Evolutionary conservation across 306 rosid species (phyloP).

Genomic region (Dryas drummondii): DNA sequence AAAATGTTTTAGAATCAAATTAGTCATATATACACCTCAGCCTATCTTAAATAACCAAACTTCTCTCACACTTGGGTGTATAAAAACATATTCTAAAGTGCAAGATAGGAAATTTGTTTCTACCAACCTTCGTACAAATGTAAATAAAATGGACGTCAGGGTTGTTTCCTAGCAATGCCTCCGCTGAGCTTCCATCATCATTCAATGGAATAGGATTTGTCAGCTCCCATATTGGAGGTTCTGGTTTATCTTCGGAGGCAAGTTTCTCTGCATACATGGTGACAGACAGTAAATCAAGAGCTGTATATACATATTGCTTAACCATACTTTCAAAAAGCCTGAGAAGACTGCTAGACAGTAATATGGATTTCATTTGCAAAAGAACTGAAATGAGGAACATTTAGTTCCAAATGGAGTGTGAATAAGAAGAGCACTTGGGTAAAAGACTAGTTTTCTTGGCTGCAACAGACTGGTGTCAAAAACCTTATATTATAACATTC

Average conservation of each 20-base stretch:
- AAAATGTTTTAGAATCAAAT: background rate
- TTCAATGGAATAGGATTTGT: constrained; percentile 66
- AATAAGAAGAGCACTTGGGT: background rate
- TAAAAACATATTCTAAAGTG: background rate
- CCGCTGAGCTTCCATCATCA: constrained; percentile 59
- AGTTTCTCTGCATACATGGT: constrained; percentile 58
- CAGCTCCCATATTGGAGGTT: constrained; percentile 63
- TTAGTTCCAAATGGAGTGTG: background rate
- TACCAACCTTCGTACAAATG: constrained; percentile 64
- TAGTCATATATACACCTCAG: background rate
- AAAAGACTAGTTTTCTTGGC: background rate
- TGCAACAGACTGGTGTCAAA: background rate
- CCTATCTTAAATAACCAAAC: background rate
- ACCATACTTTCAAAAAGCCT: too few species aligned
- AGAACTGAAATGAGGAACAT: background rate
- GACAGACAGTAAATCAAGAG: background rate
- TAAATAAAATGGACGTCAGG: constrained; percentile 78
- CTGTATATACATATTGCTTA: background rate
- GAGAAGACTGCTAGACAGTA: background rate
- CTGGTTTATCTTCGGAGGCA: constrained; percentile 45
- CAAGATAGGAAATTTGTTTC: constrained; percentile 13
- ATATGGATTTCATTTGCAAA: background rate
- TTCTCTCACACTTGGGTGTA: background rate
- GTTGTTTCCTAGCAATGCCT: constrained; percentile 57
- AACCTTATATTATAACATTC: too few species aligned